Evolutionary conservation across 148 eudicot genomes (phyloP), one percentile per base, ranked within the genome.

Genomic region (Rhododendron ovatum): DNA sequence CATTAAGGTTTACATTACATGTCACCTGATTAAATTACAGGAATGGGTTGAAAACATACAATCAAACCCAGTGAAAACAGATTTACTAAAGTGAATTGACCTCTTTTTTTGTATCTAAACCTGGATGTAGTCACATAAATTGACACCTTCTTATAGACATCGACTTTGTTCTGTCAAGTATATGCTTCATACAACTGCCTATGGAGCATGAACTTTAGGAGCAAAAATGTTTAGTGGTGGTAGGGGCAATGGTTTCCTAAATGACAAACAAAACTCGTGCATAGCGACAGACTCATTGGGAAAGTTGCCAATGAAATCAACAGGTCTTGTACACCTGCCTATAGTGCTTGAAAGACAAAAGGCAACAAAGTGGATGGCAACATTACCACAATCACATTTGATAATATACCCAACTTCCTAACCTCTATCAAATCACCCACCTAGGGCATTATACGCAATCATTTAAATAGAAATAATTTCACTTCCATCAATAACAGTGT

Each of bases 51-150:
- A 63, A 41, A 71, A 47, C 14, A 43, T 14, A n/a, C 39, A 47
- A 65, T 41, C 85, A 83, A 61, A 50, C 45, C 45, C 45, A 41
- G 45, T 41, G 80, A 71, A 83, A 48, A 71, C 41, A 83, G 48
- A 43, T 43, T 43, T 30, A 65, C 4, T 14, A 12, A 41, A 13
- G 39, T 51, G 43, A 83, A 67, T 67, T 83, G 76, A 83, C 85
- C 51, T 39, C 11, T 41, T 63, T 17, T 28, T 82, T 24, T 41
- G 63, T 39, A 41, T 20, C 73, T 41, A 82, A 41, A 57, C 18
- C 4, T 7, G 28, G 53, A 47, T 24, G 18, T 35, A 74, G 45
- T 15, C 43, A 39, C 2, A 4, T 14, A 59, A 7, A 5, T 82
- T 82, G 75, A 74, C 76, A 61, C 53, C 5, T 41, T 5, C 43